phyloP scores from a whole-genome alignment of 1,139 yeast genomes.

The Petasospora fabianii region DNA sequence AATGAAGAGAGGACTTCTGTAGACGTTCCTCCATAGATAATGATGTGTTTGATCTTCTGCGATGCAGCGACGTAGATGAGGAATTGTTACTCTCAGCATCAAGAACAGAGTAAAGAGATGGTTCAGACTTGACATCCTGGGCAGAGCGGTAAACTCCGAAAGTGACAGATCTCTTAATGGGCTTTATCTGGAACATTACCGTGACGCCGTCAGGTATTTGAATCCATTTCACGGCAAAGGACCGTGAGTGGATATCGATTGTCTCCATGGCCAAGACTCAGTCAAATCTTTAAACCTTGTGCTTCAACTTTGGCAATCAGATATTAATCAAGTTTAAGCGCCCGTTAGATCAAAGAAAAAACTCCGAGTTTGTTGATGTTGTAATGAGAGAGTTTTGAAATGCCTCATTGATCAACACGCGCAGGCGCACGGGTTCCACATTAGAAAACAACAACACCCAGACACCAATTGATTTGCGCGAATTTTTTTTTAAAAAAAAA shows the following conservation, averaged over 20 bases:
- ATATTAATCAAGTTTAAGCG: too few relatives aligned
- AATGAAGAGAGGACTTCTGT: conserved; percentile 35
- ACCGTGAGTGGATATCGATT: conserved; percentile 83
- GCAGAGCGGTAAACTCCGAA: conserved; percentile 36
- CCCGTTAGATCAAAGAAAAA: too few relatives aligned
- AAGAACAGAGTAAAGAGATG: conserved; percentile 8
- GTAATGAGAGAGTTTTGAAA: too few relatives aligned
- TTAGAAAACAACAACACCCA: too few relatives aligned
- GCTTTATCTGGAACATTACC: conserved; percentile 79
- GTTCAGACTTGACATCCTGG: conserved; percentile 3
- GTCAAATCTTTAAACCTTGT: too few relatives aligned
- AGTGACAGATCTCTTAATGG: conserved; percentile 72
- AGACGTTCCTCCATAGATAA: conserved; percentile 37
- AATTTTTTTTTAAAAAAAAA: too few relatives aligned
- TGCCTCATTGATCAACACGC: too few relatives aligned
- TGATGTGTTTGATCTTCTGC: conserved; percentile 30
- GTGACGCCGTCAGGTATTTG: conserved; percentile 63
- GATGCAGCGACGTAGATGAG: conserved; percentile 22
- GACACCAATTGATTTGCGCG: too few relatives aligned
- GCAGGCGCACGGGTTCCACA: too few relatives aligned
- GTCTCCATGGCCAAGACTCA: conserved; percentile 82
- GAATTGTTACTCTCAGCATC: conserved; percentile 13
- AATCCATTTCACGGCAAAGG: conserved; percentile 89
- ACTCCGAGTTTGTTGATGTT: too few relatives aligned
- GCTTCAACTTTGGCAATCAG: too few relatives aligned